Conservation (phyloP, 352 stramenopile genomes). For the Phytophthora chlamydospora region DNA sequence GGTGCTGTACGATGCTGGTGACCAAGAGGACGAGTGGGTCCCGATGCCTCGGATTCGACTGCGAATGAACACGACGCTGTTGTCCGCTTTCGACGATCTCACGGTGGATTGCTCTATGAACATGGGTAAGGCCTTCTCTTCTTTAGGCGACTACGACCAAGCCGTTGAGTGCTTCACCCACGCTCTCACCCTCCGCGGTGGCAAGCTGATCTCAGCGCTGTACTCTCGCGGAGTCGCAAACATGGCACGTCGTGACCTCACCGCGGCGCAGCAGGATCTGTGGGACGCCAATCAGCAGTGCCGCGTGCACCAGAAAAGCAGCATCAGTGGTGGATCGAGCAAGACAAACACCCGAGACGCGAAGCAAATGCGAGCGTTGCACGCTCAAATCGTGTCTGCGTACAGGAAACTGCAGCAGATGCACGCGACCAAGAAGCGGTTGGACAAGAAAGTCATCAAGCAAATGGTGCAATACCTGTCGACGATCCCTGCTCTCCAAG, state of each 20-base stretch:
- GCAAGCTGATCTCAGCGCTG: slow-evolving; percentile 60
- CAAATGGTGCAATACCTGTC: slow-evolving; percentile 84
- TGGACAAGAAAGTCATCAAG: slow-evolving; percentile 86
- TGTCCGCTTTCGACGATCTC: slow-evolving; percentile 58
- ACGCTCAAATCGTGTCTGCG: slow-evolving; percentile 57
- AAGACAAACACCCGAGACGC: slow-evolving; percentile 39
- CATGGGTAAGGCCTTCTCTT: slow-evolving; percentile 74
- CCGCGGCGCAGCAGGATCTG: slow-evolving; percentile 67
- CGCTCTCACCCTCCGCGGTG: slow-evolving; percentile 44
- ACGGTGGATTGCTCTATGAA: slow-evolving; percentile 82
- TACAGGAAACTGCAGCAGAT: slow-evolving; percentile 81
- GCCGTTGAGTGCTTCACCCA: slow-evolving; percentile 68
- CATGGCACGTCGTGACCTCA: slow-evolving; percentile 70
- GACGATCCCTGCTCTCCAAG: slow-evolving; percentile 65
- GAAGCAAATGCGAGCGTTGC: slow-evolving; percentile 45
- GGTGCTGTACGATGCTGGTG: slow-evolving; percentile 64
- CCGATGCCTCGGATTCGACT: slow-evolving; percentile 54
- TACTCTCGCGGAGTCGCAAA: slow-evolving; percentile 74
- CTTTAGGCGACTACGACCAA: slow-evolving; percentile 59
- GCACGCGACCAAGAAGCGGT: slow-evolving; percentile 76
- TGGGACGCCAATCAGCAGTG: slow-evolving; percentile 70
- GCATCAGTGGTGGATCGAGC: slow-evolving; percentile 35
- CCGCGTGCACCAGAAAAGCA: slow-evolving; percentile 49
- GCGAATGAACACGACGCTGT: slow-evolving; percentile 56
- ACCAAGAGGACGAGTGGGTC: slow-evolving; percentile 59